Evolutionary conservation across 331 rosid genomes (phyloP), one percentile per base, ranked within the genome.

Genomic region (Cydonia oblonga): DNA sequence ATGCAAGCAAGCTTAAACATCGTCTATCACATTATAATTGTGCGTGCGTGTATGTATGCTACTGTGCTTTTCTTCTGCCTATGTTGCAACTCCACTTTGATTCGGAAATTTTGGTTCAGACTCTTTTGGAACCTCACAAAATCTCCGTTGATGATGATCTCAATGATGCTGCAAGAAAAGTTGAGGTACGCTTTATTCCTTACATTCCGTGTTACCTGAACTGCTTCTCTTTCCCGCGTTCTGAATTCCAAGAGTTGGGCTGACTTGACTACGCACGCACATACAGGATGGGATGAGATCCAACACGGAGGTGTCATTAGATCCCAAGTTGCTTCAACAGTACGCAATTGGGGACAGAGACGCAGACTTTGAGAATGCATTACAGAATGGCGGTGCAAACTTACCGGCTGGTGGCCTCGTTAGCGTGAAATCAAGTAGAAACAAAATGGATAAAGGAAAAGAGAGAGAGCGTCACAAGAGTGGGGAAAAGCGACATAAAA

Each of bases 131-230:
- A 84, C 96, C 98, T 46, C 96, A 85, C 54, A 84, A 81, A 16
- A 75, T 89, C 71, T 82, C 96, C n/a, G 76, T 93, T 51, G 98
- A 93, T 1, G 91, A 90, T 67, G 98, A 93, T 84, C 98, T 93
- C 32, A 67, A 80, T 33, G 76, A 75, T 40, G 98, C 91, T 66
- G 97, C 97, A 60, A 89, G 88, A 81, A 85, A 86, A 88, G 90
- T 88, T 52, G 84, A 85, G 95, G 98, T 93, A 81, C 35, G 61
- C 53, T 75, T 56, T 28, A 33, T 75, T 70, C 40, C 46, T 23
- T 54, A 49, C 57, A 23, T 79, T 68, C 30, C 30, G 22, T 11
- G 54, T 51, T 72, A 70, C 49, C 54, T 78, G 52, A n/a, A 38
- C n/a, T 69, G 16, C 56, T 26, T 22, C 30, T 66, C 23, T 54